phyloP scores from a whole-genome alignment of 192 early-diverging fungal genomes.

The Tieghemiomyces parasiticus region DNA sequence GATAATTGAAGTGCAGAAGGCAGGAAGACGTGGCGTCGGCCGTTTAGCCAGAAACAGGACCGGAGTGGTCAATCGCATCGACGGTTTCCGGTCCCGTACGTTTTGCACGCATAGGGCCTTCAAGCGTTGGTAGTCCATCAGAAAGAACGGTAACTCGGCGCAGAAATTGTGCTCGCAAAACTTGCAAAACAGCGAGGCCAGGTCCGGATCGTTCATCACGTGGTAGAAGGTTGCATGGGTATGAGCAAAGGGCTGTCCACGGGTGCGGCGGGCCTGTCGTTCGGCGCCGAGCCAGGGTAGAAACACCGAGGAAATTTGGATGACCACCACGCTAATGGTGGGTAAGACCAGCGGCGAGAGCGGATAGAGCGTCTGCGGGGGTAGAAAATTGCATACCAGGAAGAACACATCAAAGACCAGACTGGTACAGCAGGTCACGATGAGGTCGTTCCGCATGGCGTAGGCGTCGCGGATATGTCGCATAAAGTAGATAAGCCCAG shows the following conservation, averaged over 20 bases:
- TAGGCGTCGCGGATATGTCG: constrained; percentile 4
- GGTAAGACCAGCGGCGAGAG: background rate
- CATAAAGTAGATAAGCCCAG: background rate
- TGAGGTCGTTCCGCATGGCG: constrained; percentile 7
- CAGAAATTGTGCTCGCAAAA: constrained; percentile 13
- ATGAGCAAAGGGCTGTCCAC: background rate
- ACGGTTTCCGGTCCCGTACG: background rate
- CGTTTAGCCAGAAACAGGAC: no score
- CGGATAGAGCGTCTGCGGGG: background rate
- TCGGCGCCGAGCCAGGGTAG: background rate
- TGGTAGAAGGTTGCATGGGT: constrained; percentile 3
- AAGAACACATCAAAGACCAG: background rate
- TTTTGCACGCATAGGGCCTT: constrained; percentile 6
- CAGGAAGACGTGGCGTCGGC: background rate
- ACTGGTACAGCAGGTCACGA: background rate
- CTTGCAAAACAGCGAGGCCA: constrained; percentile 7
- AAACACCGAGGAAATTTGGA: background rate
- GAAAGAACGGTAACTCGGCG: constrained; percentile 4
- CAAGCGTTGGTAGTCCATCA: constrained; percentile 9
- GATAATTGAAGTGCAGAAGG: background rate
- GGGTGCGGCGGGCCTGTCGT: background rate
- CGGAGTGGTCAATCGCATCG: background rate
- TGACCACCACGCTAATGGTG: constrained; percentile 3
- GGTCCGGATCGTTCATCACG: constrained; percentile 1
- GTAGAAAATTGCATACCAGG: background rate